Evolutionary conservation across 1,139 yeast genomes (phyloP).

Genomic region (Zygosaccharomyces pseudobailii): DNA sequence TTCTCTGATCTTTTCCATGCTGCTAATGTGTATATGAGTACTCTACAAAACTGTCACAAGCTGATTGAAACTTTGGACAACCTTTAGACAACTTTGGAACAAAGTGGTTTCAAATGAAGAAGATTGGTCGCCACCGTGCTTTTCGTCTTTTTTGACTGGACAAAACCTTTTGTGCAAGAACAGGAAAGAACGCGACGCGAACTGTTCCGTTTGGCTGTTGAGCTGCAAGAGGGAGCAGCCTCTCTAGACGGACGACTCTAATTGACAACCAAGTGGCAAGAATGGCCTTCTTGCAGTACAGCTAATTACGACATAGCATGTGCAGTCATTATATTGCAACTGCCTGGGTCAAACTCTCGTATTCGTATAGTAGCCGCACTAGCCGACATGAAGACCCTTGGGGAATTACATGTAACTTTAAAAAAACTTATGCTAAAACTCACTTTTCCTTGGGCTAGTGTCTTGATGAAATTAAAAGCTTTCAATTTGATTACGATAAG

Average conservation of each 20-base stretch:
- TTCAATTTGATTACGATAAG: too few species aligned
- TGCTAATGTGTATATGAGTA: neutral
- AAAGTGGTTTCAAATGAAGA: neutral
- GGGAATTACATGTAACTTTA: too few species aligned
- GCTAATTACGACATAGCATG: too few species aligned
- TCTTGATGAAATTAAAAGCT: too few species aligned
- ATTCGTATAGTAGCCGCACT: too few species aligned
- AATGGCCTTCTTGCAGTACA: too few species aligned
- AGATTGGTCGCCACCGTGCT: neutral
- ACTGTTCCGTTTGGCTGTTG: neutral
- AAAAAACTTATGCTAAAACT: fast-evolving
- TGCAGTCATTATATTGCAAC: too few species aligned
- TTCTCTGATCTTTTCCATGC: conserved; percentile 35
- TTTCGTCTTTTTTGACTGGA: conserved; percentile 3
- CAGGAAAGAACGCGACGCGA: conserved; percentile 6
- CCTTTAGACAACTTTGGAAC: neutral
- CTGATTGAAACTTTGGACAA: neutral
- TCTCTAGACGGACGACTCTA: neutral
- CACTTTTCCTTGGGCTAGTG: too few species aligned
- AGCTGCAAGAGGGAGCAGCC: neutral
- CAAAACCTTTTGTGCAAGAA: conserved; percentile 2
- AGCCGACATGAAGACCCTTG: too few species aligned
- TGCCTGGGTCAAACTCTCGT: too few species aligned
- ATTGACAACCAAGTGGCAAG: too few species aligned
- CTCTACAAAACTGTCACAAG: neutral